These are phyloP conservation scores for Combretum micranthum DNA, from an alignment of 345 rosid species.

Conservation along the genomic window DNA sequence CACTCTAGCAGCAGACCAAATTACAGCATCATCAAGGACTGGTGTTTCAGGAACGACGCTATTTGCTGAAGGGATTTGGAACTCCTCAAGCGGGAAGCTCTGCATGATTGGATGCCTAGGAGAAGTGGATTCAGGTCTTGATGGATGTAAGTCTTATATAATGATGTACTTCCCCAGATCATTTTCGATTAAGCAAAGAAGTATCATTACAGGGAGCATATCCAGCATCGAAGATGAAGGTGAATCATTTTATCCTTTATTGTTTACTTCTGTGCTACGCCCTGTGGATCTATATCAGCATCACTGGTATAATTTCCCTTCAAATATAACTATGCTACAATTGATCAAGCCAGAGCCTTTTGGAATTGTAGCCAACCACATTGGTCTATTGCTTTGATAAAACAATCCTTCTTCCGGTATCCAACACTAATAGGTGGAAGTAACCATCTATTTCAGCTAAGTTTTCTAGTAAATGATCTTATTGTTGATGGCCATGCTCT, in stretches of 20 bases:
- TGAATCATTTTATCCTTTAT: background rate
- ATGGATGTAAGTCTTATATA: slow-evolving; percentile 6
- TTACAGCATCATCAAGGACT: background rate
- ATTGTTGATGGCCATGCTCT: background rate
- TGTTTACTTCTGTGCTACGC: background rate
- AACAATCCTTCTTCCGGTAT: background rate
- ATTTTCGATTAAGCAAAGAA: slow-evolving; percentile 4
- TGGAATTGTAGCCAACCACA: slow-evolving; percentile 1
- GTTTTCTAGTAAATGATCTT: slow-evolving; percentile 4
- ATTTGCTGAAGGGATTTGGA: slow-evolving; percentile 18
- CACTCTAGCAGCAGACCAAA: background rate
- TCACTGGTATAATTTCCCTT: background rate
- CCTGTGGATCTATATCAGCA: background rate
- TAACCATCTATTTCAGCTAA: background rate
- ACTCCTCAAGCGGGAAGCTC: slow-evolving; percentile 14
- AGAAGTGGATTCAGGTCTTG: background rate
- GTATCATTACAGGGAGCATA: slow-evolving; percentile 2
- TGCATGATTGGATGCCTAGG: slow-evolving; percentile 15
- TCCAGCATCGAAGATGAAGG: background rate
- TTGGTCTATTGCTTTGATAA: background rate
- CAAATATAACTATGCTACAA: slow-evolving; percentile 1
- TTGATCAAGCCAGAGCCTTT: slow-evolving; percentile 2
- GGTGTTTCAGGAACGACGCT: slow-evolving; percentile 7
- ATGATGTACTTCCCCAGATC: slow-evolving; percentile 11
- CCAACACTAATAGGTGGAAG: background rate